Evolutionary conservation across 2,329 filamentous ascomycete genomes (phyloP), one percentile per base, ranked within the genome.

Genomic region (Coleophoma eucalyptorum): DNA sequence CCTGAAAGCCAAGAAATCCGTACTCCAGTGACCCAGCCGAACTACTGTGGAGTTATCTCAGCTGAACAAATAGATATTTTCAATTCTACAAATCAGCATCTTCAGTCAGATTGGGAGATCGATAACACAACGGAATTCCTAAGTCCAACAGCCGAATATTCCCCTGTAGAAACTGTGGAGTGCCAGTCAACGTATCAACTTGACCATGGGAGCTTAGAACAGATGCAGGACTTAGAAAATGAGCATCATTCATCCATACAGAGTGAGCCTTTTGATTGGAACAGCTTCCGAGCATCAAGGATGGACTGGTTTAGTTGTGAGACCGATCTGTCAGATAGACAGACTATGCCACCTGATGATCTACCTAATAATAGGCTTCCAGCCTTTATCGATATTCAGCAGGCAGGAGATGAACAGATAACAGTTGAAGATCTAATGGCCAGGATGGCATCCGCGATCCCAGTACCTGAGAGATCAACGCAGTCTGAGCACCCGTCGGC

Each of bases 261-360:
- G 3, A n/a, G 15, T n/a, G 43, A 46, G 13, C 12, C 18, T n/a
- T 26, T 46, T 10, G 43, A 46, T 21, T 3, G 43, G n/a, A 46
- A 35, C 21, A 34, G 32, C 16, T 46, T 46, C 19, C 18, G 43
- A 3, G 13, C 43, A 13, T 46, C 43, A 11, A 46, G 32, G 32
- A 4, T 46, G 8, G 43, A 46, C 32, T 46, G 43, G 43, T 8
- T 46, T 12, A 21, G 21, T n/a, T 46, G 43, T 12, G 43, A 46
- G 10, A 46, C 43, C 12, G 43, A 46, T 31, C 13, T 46, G 21
- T 46, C 43, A 4, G 43, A 46, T 19, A n/a, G 19, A 13, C 21
- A 46, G n/a, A 46, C 43, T 32, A 16, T 46, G 19, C 43, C 43
- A 34, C 43, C 43, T n/a, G 40, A 43, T 21, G 7, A 43, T 12